Conservation (phyloP, 2,329 filamentous ascomycete genomes). For the Byssochlamys sp. region DNA sequence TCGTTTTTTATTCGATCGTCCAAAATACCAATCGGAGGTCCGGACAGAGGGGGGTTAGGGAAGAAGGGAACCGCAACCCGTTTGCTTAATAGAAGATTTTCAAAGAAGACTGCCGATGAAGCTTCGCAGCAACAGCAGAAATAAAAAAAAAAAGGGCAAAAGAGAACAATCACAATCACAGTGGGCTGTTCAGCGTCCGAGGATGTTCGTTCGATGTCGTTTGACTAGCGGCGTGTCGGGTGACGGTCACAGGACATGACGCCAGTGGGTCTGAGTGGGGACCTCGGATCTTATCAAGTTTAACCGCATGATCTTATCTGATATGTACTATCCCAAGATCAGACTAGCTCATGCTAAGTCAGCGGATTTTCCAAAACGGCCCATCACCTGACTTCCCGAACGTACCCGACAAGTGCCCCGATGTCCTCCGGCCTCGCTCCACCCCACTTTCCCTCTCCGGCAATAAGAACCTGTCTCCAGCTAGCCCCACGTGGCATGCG, state of each 20-base stretch:
- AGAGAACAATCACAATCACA: too few species aligned
- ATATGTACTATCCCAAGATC: slow-evolving; percentile 7
- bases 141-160: too few species aligned
- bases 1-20: neutral
- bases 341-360: neutral
- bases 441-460: neutral
- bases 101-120: too few species aligned
- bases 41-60: neutral
- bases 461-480: too few species aligned
- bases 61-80: neutral
- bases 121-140: too few species aligned
- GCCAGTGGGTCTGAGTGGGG: too few species aligned
- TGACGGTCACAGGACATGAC: too few species aligned
- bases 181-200: too few species aligned
- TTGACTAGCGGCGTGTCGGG: too few species aligned
- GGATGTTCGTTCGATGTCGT: too few species aligned
- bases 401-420: neutral
- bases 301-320: slow-evolving; percentile 24
- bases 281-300: too few species aligned
- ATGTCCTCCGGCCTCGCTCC: neutral
- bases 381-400: neutral
- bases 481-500: too few species aligned
- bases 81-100: neutral
- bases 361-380: slow-evolving; percentile 4
- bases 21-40: neutral